These are phyloP conservation scores for Xylariaceae sp. DNA, from an alignment of 2,329 filamentous ascomycete genomes.

Conservation along the genomic window DNA sequence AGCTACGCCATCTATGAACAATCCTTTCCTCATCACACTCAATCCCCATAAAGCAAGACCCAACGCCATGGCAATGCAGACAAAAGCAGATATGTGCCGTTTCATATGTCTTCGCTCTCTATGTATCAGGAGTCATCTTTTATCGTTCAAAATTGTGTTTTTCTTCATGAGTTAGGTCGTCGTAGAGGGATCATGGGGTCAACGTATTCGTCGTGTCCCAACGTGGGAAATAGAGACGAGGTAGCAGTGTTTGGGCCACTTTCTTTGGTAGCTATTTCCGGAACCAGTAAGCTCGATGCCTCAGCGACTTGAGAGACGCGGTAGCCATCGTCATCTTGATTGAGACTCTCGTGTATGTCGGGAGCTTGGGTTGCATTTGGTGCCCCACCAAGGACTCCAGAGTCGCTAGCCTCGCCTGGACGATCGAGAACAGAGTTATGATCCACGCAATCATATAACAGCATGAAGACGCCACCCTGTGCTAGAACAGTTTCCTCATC, in stretches of 20 bases:
- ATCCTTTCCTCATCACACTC: no score
- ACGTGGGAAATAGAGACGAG: neutral
- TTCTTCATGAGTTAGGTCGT: constrained; percentile 18
- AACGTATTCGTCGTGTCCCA: constrained; percentile 12
- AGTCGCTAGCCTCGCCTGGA: no score
- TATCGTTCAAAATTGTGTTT: neutral
- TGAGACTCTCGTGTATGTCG: no score
- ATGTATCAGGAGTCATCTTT: neutral
- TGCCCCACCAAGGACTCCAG: no score
- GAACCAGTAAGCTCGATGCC: no score
- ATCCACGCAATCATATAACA: constrained; percentile 84
- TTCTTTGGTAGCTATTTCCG: no score
- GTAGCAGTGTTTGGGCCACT: neutral
- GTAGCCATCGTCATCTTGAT: no score
- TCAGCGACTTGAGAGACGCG: no score
- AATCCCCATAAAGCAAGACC: neutral
- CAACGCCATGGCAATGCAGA: neutral
- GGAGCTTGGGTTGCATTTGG: no score
- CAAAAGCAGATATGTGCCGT: neutral
- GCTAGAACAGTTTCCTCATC: constrained; percentile 68
- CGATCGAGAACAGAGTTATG: constrained; percentile 41
- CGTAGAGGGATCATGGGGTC: constrained; percentile 20
- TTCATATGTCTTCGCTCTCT: no score
- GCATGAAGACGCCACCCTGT: constrained; percentile 88
- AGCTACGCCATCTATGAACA: no score